Base-by-base conservation (phyloP, 2,329 filamentous ascomycete genomes). In the Scedosporium apiospermum region DNA sequence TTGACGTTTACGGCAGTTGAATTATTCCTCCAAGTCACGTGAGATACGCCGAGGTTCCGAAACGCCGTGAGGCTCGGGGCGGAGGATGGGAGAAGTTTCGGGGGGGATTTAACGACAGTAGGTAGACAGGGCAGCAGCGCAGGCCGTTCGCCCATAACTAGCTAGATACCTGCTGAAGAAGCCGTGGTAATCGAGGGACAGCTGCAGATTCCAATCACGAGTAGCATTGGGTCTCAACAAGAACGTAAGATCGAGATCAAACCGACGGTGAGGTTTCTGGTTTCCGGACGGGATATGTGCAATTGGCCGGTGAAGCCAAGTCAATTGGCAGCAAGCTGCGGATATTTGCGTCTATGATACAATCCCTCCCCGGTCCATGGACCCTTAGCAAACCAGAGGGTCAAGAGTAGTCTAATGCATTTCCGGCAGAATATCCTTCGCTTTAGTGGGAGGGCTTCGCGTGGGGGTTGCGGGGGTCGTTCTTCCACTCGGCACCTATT, bases 401-500 rank as follows among this genome's bases (percentile, higher is more conserved):
- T 26, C 14, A 23, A 26, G 42, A 27, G 34, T 49, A 18, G 44
- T 60, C 58, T 41, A 49, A 60, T 49, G 38, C 58, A 30, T 30
- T 26, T 49, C 34, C 23, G 49, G 61, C 58, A 53, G n/a, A 42
- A 49, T 42, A 49, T 61, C 49, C 21, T 53, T 21, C 49, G 21
- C 16, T 42, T 73, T 82, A 83, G 73, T 83, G 80, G 63, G 71
- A 72, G 63, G 73, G 68, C 75, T 80, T 82, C 69, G 76, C 77
- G 70, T 82, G 80, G 68, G 87, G 87, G 85, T 97, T 97, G 78
- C 93, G 88, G 69, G 93, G 91, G 80, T 98, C 93, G 83, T 96
- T 96, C 88, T 93, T 96, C 86, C 85, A 97, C 82, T 98, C 91
- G 71, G 90, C 90, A 81, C 87, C 93, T 98, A 70, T 67, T 58